A percentile compares a stretch with the other conserved stretches of the same genome.
Evolutionary conservation across 2,329 filamentous ascomycete species (phyloP).

Genomic region (Botrytis tulipae): DNA sequence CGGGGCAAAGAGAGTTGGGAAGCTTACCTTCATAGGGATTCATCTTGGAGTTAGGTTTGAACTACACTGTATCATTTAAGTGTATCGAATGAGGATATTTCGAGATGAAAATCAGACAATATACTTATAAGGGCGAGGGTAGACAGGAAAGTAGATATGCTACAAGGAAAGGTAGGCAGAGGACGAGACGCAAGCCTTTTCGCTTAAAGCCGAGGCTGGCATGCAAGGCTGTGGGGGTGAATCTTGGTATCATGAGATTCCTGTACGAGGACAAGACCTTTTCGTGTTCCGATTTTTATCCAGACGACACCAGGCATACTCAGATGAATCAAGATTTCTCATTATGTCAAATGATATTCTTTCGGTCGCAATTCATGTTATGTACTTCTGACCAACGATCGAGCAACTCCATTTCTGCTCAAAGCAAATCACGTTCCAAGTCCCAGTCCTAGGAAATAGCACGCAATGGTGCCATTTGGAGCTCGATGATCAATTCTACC

Average conservation of each 20-base stretch:
- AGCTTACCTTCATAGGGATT: slow-evolving; percentile 56
- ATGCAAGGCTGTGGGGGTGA: slow-evolving; percentile 1
- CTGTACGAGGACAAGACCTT: not conserved
- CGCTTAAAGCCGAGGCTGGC: slow-evolving; percentile 15
- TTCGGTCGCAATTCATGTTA: not conserved
- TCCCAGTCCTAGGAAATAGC: not conserved
- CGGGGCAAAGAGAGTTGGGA: slow-evolving; percentile 19
- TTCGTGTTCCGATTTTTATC: not conserved
- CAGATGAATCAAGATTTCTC: not conserved
- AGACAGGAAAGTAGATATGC: not conserved
- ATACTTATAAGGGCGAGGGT: not conserved
- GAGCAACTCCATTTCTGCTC: not conserved
- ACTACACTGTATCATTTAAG: too few relatives aligned
- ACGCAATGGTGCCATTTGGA: not conserved
- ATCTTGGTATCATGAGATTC: not conserved
- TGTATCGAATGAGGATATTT: not conserved
- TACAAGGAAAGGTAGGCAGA: slow-evolving; percentile 3
- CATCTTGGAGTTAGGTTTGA: not conserved
- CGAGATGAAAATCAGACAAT: not conserved
- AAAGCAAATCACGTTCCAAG: not conserved
- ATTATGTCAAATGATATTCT: not conserved
- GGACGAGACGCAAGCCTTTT: slow-evolving; percentile 14
- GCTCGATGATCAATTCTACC: not conserved
- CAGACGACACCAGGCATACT: not conserved
- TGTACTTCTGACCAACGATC: not conserved